Conservation (phyloP, 257 asterid genomes). For the Fraxinus cuspidata region DNA sequence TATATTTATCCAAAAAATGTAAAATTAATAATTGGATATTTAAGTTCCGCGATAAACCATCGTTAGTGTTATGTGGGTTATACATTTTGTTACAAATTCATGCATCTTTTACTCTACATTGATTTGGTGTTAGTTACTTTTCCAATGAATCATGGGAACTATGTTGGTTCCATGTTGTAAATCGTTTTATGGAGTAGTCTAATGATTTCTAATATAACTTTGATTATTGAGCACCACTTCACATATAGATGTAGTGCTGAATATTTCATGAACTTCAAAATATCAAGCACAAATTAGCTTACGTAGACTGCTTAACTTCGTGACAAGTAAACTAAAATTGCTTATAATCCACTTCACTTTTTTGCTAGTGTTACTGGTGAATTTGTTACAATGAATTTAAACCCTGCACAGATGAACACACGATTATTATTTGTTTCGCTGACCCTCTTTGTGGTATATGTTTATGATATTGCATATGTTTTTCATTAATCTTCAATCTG, state of each 20-base stretch:
- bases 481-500: constrained; percentile 2
- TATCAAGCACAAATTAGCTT: not conserved
- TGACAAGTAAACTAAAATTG: not conserved
- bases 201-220: not conserved
- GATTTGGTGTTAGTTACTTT: not conserved
- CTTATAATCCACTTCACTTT: not conserved
- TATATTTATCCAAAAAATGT: no score
- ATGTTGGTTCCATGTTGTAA: not conserved
- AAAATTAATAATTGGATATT: no score
- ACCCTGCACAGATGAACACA: not conserved
- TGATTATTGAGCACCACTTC: not conserved
- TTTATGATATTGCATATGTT: not conserved
- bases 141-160: not conserved
- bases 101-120: not conserved
- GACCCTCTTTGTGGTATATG: not conserved
- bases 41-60: not conserved
- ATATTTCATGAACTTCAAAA: not conserved
- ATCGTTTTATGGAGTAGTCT: not conserved
- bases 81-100: not conserved
- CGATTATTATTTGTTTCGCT: not conserved
- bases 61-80: not conserved
- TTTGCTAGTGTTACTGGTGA: not conserved
- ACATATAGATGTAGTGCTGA: not conserved
- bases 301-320: not conserved
- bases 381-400: no score